phyloP scores from a whole-genome alignment of 495 filamentous ascomycete species.

The Polyplosphaeria fusca region DNA sequence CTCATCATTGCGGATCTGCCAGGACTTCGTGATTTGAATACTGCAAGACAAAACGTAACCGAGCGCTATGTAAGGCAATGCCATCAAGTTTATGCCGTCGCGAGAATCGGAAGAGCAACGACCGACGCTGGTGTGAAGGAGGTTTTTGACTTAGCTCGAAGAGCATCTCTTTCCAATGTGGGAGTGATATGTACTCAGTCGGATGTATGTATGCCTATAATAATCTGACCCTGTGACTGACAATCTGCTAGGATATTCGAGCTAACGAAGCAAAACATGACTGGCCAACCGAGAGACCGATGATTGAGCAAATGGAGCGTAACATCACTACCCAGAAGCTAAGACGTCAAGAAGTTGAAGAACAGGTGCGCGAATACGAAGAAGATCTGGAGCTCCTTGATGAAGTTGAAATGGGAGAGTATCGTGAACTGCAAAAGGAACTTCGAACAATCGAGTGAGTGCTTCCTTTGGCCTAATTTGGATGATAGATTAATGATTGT shows the following conservation, averaged over 20 bases:
- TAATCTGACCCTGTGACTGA: not conserved
- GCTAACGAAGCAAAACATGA: conserved; percentile 35
- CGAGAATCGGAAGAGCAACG: conserved; percentile 37
- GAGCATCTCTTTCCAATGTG: conserved; percentile 39
- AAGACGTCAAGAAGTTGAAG: not conserved
- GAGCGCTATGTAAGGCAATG: conserved; percentile 42
- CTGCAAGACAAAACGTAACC: conserved; percentile 41
- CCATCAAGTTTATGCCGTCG: conserved; percentile 44
- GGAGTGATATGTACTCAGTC: conserved; percentile 45
- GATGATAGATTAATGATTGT: not conserved
- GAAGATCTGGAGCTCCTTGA: not conserved
- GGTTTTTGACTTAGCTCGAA: conserved; percentile 40
- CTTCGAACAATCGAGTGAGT: conserved; percentile 1
- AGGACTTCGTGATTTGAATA: conserved; percentile 43
- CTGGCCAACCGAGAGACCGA: conserved; percentile 28
- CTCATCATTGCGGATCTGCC: conserved; percentile 45
- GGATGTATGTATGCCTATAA: conserved; percentile 35
- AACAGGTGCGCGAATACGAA: conserved; percentile 3
- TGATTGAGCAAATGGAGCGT: not conserved
- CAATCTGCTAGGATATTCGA: conserved; percentile 1
- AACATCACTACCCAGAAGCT: not conserved
- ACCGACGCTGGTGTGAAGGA: conserved; percentile 38
- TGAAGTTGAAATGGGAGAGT: not conserved
- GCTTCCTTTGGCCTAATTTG: not conserved
- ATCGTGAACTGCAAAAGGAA: not conserved